Evolutionary conservation across 1,284 basidiomycete genomes (phyloP).

Genomic region (Tylopilus sp.): DNA sequence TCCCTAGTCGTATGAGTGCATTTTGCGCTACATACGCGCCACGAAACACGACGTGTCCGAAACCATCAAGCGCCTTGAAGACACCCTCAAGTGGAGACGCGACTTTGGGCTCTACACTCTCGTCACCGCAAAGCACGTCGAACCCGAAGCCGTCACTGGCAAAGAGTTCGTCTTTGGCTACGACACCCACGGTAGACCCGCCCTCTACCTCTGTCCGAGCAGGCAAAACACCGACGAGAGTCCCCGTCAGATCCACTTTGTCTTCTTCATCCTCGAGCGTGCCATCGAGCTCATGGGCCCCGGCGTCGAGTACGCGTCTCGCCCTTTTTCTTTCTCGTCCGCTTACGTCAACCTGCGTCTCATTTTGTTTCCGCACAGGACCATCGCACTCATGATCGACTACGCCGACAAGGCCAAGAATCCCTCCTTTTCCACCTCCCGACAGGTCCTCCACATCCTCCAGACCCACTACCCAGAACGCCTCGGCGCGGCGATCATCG

Average conservation of each 20-base stretch:
- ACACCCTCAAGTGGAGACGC: constrained; percentile 69
- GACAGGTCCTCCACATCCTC: constrained; percentile 69
- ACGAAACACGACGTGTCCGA: constrained; percentile 59
- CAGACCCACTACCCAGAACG: constrained; percentile 91
- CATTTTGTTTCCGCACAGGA: constrained; percentile 35
- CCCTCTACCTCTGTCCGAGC: constrained; percentile 76
- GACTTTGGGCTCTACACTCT: constrained; percentile 65
- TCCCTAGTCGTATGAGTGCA: constrained; percentile 57
- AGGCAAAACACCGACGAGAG: constrained; percentile 80
- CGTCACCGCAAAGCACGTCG: constrained; percentile 56
- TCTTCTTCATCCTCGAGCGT: constrained; percentile 72
- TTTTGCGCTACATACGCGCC: constrained; percentile 67
- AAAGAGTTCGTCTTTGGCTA: constrained; percentile 76
- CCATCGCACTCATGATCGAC: constrained; percentile 75
- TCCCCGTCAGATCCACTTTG: constrained; percentile 70
- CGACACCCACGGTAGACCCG: constrained; percentile 64
- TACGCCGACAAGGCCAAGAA: constrained; percentile 78
- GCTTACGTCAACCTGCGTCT: not conserved
- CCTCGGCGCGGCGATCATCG: constrained; percentile 80
- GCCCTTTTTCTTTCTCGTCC: not conserved
- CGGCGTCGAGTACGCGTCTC: constrained; percentile 60
- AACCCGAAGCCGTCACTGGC: constrained; percentile 72
- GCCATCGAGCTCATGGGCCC: constrained; percentile 70
- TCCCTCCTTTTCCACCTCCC: constrained; percentile 62
- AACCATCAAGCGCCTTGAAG: constrained; percentile 62